Percentiles rank a stretch among this genome's conserved stretches.
phyloP scores from a whole-genome alignment of 148 eudicot genomes.

The Camellia granthamiana region DNA sequence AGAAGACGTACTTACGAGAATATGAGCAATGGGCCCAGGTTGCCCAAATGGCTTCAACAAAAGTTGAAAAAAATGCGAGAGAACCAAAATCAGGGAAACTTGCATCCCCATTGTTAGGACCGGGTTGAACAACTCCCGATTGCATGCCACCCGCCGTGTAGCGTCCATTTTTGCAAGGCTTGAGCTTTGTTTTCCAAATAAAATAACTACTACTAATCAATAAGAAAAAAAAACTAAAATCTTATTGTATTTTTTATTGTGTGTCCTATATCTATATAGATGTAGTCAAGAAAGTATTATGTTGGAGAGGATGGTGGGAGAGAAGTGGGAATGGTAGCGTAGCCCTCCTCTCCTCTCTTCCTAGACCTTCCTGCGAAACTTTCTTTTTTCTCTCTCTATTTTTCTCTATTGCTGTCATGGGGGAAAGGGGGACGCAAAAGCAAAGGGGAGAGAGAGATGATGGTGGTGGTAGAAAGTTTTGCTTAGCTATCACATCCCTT shows the following conservation, averaged over 20 bases:
- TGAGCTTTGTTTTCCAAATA: background rate
- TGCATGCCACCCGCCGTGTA: conserved; percentile 44
- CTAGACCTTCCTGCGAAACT: background rate
- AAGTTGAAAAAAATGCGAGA: conserved; percentile 77
- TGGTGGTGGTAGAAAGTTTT: background rate
- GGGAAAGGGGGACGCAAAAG: background rate
- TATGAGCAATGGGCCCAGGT: conserved; percentile 86
- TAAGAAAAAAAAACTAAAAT: too few relatives aligned
- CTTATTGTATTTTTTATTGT: background rate
- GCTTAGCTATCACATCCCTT: conserved; percentile 9
- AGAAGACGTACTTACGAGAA: conserved; percentile 70
- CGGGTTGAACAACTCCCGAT: conserved; percentile 71
- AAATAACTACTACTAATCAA: too few relatives aligned
- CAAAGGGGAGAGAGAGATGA: background rate
- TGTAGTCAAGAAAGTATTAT: background rate
- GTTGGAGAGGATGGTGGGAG: background rate
- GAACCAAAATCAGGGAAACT: conserved; percentile 64
- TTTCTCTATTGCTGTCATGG: background rate
- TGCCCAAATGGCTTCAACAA: conserved; percentile 70
- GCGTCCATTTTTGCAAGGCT: conserved; percentile 41
- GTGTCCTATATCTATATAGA: too few relatives aligned
- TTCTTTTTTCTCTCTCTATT: background rate
- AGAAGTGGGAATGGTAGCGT: conserved; percentile 1
- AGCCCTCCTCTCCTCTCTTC: conserved; percentile 17
- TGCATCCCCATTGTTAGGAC: conserved; percentile 72